phyloP scores from a whole-genome alignment of 306 rosid genomes.

The Alnus glutinosa region DNA sequence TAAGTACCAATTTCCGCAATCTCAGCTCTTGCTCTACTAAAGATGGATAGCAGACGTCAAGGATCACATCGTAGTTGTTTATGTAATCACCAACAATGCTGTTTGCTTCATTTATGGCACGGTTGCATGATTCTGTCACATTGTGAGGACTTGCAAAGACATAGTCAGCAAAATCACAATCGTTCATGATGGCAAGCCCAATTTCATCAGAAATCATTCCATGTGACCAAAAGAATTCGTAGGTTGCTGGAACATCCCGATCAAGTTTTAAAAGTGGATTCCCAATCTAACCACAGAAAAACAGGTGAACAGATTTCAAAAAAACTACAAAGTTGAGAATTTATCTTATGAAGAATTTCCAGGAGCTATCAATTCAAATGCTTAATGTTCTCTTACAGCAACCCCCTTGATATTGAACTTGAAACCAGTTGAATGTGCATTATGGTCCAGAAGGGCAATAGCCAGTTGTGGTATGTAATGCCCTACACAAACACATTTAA shows the following conservation, averaged over 20 bases:
- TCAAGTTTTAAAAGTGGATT: constrained; percentile 79
- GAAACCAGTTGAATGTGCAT: constrained; percentile 60
- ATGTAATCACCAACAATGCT: constrained; percentile 56
- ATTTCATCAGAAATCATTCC: constrained; percentile 95
- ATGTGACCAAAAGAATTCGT: constrained; percentile 90
- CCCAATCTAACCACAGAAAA: constrained; percentile 63
- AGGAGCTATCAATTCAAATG: background rate
- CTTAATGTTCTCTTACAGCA: constrained; percentile 55
- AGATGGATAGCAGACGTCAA: constrained; percentile 89
- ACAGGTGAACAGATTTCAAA: background rate
- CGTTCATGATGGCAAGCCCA: constrained; percentile 58
- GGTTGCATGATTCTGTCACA: constrained; percentile 48
- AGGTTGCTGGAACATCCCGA: constrained; percentile 64
- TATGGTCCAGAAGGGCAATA: constrained; percentile 62
- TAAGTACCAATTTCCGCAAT: constrained; percentile 62
- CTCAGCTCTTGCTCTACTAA: constrained; percentile 79
- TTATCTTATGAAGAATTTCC: background rate
- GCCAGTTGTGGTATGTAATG: constrained; percentile 91
- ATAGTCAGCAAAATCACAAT: constrained; percentile 75
- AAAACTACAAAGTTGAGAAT: background rate
- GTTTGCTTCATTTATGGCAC: constrained; percentile 50
- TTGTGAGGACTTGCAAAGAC: constrained; percentile 48
- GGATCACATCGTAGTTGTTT: constrained; percentile 72
- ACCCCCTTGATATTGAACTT: constrained; percentile 90
- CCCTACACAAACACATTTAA: constrained; percentile 38